Evolutionary conservation across 257 asterid genomes (phyloP), one percentile per base, ranked within the genome.

Genomic region (Nicotiana sylvestris): DNA sequence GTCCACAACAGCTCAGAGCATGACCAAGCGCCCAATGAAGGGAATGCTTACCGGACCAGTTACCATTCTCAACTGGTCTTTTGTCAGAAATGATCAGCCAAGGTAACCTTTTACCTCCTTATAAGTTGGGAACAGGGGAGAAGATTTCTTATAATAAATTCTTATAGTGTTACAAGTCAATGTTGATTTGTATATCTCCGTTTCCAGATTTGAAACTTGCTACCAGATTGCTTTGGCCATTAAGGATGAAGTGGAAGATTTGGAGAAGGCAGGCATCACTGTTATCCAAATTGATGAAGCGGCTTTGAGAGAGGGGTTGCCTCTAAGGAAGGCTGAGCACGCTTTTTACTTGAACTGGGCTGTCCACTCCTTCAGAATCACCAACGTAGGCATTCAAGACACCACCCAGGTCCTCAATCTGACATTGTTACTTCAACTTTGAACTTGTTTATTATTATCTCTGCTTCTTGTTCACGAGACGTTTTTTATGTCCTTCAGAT

Each of bases 31-130:
- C 90, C 98, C 99, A 60, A 96, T 96, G 99, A 96, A 94, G 86
- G 98, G 99, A 86, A 96, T 94, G 98, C 99, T 96, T 83, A 96
- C 98, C 3, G 98, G 99, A 84, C 98, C 98, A 1, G 98, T 94
- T 25, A 94, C 99, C 83, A 96, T 96, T 83, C 98, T 96, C 85
- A 94, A 94, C 86, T 94, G 98, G 99, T 96, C 99, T 15, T 96
- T 96, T 68, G 99, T 96, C 9, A 86, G 98, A 84, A 93, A 96
- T 37, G 99, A 96, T 86, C 99, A 93, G 84, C 98, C 97, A 2
- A 93, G 99, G 99, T 93, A 90, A 30, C 18, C 12, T 32, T 43
- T 12, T 12, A 56, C 17, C 35, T 9, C 61, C 11, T 43, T 8
- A 43, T 43, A 43, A 43, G 49, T 8, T 0, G 0, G 2, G 10